phyloP scores from a whole-genome alignment of 768 basidiomycete genomes.

The Agaricus sinodeliciosus region DNA sequence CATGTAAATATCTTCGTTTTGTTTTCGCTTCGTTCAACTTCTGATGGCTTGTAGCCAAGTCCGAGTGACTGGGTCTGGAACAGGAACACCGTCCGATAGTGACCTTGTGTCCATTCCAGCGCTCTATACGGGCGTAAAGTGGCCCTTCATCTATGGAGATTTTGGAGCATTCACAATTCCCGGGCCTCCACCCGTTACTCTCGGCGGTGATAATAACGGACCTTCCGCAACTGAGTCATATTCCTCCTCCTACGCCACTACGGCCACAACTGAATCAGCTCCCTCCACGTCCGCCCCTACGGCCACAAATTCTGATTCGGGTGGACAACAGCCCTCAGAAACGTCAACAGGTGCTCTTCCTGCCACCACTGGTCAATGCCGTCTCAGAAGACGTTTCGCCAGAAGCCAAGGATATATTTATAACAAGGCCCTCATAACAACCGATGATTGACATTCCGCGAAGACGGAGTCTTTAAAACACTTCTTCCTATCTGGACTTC shows the following conservation, averaged over 20 bases:
- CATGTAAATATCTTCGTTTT: constrained; percentile 28
- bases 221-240: background rate
- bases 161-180: constrained; percentile 30
- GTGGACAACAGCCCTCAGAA: constrained; percentile 1
- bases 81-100: constrained; percentile 24
- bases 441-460: background rate
- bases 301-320: constrained; percentile 5
- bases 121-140: constrained; percentile 25
- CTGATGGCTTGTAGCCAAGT: constrained; percentile 21
- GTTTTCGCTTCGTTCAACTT: background rate
- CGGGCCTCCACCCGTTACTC: constrained; percentile 27
- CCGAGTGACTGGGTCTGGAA: constrained; percentile 30
- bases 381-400: constrained; percentile 12
- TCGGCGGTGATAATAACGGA: constrained; percentile 19
- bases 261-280: background rate
- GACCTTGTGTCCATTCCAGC: constrained; percentile 30
- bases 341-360: constrained; percentile 3
- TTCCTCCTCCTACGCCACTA: background rate
- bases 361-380: constrained; percentile 6
- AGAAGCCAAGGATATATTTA: background rate
- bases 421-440: background rate
- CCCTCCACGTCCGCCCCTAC: background rate
- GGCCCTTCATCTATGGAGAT: constrained; percentile 29
- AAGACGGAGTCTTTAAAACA: constrained; percentile 9
- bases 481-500: constrained; percentile 4